These are phyloP conservation scores for Porcisia hertigi DNA, from an alignment of 208 protist genomes.

Conservation along the genomic window DNA sequence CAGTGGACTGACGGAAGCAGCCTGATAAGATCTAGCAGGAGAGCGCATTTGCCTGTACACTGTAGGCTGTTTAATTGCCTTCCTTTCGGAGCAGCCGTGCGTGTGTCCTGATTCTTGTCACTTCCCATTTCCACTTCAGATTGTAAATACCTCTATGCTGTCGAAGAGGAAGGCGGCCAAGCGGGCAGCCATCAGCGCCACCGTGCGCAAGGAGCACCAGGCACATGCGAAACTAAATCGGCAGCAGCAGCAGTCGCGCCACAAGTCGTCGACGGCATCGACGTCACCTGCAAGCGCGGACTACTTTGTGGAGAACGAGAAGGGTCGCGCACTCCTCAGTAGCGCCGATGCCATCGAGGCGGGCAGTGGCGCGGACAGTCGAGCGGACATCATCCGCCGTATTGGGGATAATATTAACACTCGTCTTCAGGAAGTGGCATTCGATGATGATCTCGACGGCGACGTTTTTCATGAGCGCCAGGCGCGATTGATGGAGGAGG, in stretches of 20 bases:
- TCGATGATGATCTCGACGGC: slow-evolving; percentile 78
- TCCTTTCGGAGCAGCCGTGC: slow-evolving; percentile 11
- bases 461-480: slow-evolving; percentile 75
- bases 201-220: slow-evolving; percentile 38
- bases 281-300: not conserved
- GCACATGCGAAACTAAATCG: slow-evolving; percentile 17
- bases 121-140: not conserved
- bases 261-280: not conserved
- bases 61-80: slow-evolving; percentile 14
- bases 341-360: slow-evolving; percentile 30
- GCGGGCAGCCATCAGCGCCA: slow-evolving; percentile 40
- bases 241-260: slow-evolving; percentile 4
- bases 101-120: not conserved
- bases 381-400: slow-evolving; percentile 46
- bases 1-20: not conserved
- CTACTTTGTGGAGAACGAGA: not conserved
- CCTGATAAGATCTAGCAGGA: not conserved
- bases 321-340: slow-evolving; percentile 9
- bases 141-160: slow-evolving; percentile 38
- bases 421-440: slow-evolving; percentile 68
- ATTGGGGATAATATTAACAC: slow-evolving; percentile 89
- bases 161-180: slow-evolving; percentile 65
- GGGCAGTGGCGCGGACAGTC: slow-evolving; percentile 25
- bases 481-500: slow-evolving; percentile 79
- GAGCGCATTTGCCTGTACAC: not conserved